Evolutionary conservation across 2,329 filamentous ascomycete species (phyloP).

Genomic region (Onygena corvina): DNA sequence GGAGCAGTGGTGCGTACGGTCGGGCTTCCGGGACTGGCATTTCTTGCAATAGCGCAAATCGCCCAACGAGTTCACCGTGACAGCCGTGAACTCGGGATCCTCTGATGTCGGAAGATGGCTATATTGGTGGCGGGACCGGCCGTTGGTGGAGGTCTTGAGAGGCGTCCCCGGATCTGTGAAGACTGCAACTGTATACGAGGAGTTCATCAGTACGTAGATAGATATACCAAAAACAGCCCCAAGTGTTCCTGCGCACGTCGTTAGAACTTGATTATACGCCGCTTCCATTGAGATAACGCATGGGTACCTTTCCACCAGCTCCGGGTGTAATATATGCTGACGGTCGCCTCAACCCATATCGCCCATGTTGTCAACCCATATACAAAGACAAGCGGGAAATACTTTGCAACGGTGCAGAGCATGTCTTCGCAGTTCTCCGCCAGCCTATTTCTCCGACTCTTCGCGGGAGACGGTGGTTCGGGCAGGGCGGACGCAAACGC

Average conservation of each 20-base stretch:
- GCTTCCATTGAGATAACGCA: background rate
- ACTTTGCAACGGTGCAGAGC: conserved; percentile 67
- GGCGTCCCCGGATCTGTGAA: conserved; percentile 78
- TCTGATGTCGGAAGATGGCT: conserved; percentile 67
- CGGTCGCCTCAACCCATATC: conserved; percentile 68
- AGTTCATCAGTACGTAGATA: conserved; percentile 69
- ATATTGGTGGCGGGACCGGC: conserved; percentile 41
- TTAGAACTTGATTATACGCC: conserved; percentile 8
- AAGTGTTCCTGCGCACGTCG: conserved; percentile 19
- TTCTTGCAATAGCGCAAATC: conserved; percentile 91
- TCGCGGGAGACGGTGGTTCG: conserved; percentile 29
- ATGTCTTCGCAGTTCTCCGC: conserved; percentile 56
- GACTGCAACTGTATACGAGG: conserved; percentile 83
- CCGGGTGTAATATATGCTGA: conserved; percentile 48
- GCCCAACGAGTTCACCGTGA: conserved; percentile 87
- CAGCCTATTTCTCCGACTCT: conserved; percentile 32
- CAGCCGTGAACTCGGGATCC: conserved; percentile 52
- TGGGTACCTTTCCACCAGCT: conserved; percentile 35
- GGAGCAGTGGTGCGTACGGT: conserved; percentile 92
- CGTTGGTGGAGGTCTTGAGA: conserved; percentile 22
- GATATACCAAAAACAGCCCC: conserved; percentile 46
- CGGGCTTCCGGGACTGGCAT: conserved; percentile 86
- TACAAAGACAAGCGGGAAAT: conserved; percentile 80
- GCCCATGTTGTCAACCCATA: conserved; percentile 89
- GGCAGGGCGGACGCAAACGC: conserved; percentile 26